A percentile compares a stretch with the other conserved stretches of the same genome.
phyloP scores from a whole-genome alignment of 2,329 filamentous ascomycete species.

The Dactylellina leptospora region DNA sequence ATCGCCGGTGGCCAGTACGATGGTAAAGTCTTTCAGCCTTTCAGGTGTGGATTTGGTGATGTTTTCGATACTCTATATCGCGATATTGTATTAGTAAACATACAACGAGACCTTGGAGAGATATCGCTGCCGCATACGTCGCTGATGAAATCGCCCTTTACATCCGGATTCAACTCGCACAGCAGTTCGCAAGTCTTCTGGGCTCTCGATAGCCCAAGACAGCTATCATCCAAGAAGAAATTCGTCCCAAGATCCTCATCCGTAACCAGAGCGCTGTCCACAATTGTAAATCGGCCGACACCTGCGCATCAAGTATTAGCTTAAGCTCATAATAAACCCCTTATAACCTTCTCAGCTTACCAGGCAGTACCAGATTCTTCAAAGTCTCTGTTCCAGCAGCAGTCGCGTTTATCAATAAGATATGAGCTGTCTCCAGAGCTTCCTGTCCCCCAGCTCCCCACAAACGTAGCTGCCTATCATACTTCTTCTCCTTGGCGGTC shows the following conservation, averaged over 20 bases:
- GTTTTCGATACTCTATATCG: conserved; percentile 26
- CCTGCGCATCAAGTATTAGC: conserved; percentile 62
- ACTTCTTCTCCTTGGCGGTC: conserved; percentile 68
- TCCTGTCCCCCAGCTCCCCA: conserved; percentile 94
- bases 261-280: conserved; percentile 78
- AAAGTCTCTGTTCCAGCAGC: conserved; percentile 88
- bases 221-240: conserved; percentile 88
- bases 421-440: conserved; percentile 86
- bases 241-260: conserved; percentile 91
- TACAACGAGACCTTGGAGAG: no score
- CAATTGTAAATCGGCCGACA: conserved; percentile 89
- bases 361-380: conserved; percentile 96
- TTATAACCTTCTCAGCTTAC: conserved; percentile 64
- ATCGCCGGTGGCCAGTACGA: conserved; percentile 41
- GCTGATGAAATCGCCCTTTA: conserved; percentile 75
- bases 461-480: conserved; percentile 91
- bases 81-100: conserved; percentile 16
- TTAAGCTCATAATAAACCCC: not conserved
- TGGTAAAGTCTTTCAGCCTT: conserved; percentile 39
- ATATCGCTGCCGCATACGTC: conserved; percentile 63
- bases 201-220: conserved; percentile 79
- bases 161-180: conserved; percentile 90
- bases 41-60: conserved; percentile 26
- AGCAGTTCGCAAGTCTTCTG: conserved; percentile 79
- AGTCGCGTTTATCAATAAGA: conserved; percentile 90